Evolutionary conservation across 1,139 yeast genomes (phyloP).

Genomic region (Magnusiomyces clavatus): DNA sequence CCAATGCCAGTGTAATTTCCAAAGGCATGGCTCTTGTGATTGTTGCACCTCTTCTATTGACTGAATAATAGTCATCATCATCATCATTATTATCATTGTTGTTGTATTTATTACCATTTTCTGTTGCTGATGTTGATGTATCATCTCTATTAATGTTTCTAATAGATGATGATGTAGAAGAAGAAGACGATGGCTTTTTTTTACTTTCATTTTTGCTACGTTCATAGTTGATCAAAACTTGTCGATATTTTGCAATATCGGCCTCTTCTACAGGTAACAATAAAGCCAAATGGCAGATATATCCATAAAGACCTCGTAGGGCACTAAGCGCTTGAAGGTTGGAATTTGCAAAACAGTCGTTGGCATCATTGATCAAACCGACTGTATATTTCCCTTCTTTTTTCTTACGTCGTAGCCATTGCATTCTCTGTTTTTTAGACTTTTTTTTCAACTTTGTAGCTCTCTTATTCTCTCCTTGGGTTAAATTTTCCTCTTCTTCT

Average conservation of each 20-base stretch:
- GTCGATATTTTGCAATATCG: not conserved
- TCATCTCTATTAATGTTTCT: no score
- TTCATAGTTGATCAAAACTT: no score
- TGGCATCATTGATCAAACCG: slow-evolving; percentile 71
- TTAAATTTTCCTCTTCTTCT: not conserved
- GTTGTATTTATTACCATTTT: no score
- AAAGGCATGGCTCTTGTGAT: slow-evolving; percentile 8
- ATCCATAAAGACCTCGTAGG: slow-evolving; percentile 53
- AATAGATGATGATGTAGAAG: no score
- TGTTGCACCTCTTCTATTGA: not conserved
- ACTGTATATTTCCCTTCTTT: slow-evolving; percentile 71
- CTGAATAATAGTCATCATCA: not conserved
- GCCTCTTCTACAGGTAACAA: not conserved
- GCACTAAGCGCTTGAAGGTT: slow-evolving; percentile 79
- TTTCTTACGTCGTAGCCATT: slow-evolving; percentile 25
- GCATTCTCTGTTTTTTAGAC: slow-evolving; percentile 3
- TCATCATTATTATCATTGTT: no score
- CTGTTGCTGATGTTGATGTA: slow-evolving; percentile 12
- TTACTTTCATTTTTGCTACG: no score
- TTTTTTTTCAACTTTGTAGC: no score
- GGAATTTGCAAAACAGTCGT: slow-evolving; percentile 92
- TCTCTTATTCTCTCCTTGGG: not conserved
- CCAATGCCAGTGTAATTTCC: slow-evolving; percentile 37
- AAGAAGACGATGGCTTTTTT: slow-evolving; percentile 8
- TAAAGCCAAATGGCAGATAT: no score